Base-by-base conservation (phyloP, 257 asterid genomes). In the Plantago major region DNA sequence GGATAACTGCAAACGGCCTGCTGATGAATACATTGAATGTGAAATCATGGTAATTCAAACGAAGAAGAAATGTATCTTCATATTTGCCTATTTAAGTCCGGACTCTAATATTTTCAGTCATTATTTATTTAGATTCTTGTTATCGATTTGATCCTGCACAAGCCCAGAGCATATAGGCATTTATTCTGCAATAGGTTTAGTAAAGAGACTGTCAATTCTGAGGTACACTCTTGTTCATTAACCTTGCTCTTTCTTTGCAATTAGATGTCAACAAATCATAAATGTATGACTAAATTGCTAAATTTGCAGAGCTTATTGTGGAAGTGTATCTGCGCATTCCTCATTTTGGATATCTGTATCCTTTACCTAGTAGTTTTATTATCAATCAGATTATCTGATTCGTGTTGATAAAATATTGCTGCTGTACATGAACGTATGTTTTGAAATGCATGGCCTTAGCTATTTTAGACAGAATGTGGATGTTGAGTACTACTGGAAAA, bases 21-120 rank as follows among this genome's bases (percentile, higher is more conserved):
- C 94, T 50, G 98, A 90, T 60, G 98, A 82, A 70, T 90, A 90
- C 68, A 85, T 88, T 17, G 98, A 90, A 74, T 90, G 98, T 73
- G 98, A 88, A 76, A 46, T 85, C n/a, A 88, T 90, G 98, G 96
- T 85, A 81, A 75, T 56, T 22, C 8, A 4, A 40, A 56, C 6
- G 11, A 11, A n/a, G 11, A 11, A n/a, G 10, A 16, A 28, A 7
- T 1, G 40, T 58, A 11, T 61, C 15, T 46, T 53, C 13, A 45
- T 1, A 10, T 17, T 49, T 28, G 12, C 11, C 16, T 46, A 44
- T 6, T n/a, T 71, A 47, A 54, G 0, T 33, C 6, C 12, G 9
- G 42, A 54, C 15, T 57, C 28, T 14, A 11, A n/a, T 26, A 9
- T 56, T 49, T 18, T 26, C 47, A 10, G 62, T 60, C 12, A 37